Evolutionary conservation across 2,329 filamentous ascomycete genomes (phyloP), one percentile per base, ranked within the genome.

Genomic region (Parastagonospora avenae): DNA sequence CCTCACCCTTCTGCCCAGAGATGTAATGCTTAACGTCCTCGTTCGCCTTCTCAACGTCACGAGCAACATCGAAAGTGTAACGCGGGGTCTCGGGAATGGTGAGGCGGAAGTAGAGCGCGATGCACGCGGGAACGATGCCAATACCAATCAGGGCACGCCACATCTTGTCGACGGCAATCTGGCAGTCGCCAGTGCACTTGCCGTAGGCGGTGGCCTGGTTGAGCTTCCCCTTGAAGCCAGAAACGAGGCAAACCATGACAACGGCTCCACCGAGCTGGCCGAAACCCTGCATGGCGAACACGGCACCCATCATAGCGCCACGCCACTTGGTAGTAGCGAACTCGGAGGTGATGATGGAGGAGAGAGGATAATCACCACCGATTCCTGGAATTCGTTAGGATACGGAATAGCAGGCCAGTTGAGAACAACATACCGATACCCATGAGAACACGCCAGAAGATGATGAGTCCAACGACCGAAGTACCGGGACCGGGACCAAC

Each of bases 331-430:
- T 74, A 1, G 74, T 74, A 11, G 74, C 71, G 54, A 75, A 77
- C 52, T 76, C 74, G 7, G 73, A 92, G 6, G 90, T 94, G 67
- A 94, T 95, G 64, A 94, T 89, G 24, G 87, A 89, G 35, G 87
- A 91, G 4, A 95, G 80, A 2, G 91, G 91, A 68, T 93, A 94
- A 67, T 94, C 90, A 54, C 90, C 90, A 59, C 90, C 71, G 28
- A 74, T 74, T 38, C 71, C 70, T 71, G 27, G 1, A n/a, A 37
- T 6, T 2, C 30, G 64, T 50, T 64, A 56, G 11, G 4, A n/a
- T 16, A 16, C 1, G 14, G 1, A 14, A 11, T 89, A 86, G 14
- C 10, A 24, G 11, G 31, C 27, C 27, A 4, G 28, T 14, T 8
- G 9, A 4, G 1, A 4, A 2, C 15, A 4, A 56, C 65, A 44